Conservation (phyloP, 257 asterid species). For the Solanum paucissectum region DNA sequence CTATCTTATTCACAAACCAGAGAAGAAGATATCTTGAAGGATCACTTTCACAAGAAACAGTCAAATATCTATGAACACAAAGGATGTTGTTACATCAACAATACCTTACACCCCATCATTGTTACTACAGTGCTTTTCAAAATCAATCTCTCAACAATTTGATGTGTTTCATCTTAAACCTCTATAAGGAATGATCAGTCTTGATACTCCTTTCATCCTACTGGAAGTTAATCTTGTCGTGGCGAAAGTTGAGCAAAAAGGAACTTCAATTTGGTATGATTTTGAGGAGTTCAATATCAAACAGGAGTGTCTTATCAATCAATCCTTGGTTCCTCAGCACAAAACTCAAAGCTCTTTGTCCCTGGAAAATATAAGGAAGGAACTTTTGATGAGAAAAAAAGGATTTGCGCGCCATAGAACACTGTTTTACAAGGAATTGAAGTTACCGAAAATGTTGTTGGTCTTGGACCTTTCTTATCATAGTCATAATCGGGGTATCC, state of each 20-base stretch:
- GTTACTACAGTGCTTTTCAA: not conserved
- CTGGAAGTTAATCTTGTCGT: not conserved
- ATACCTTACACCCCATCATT: not conserved
- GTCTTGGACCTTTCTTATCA: conserved; percentile 94
- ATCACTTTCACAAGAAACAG: not conserved
- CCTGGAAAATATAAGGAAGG: conserved; percentile 35
- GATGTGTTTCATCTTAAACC: not conserved
- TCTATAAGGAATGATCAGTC: not conserved
- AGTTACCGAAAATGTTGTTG: conserved; percentile 92
- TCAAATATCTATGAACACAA: not conserved
- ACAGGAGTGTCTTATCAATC: conserved; percentile 89
- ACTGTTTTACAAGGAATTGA: not conserved
- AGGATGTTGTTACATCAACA: not conserved
- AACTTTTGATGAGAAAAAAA: not conserved
- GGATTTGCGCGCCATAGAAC: not conserved
- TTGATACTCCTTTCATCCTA: not conserved
- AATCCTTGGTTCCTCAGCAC: conserved; percentile 90
- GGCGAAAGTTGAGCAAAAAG: not conserved
- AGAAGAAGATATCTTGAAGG: not conserved
- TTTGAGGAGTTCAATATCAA: conserved; percentile 84
- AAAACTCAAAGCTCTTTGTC: conserved; percentile 93
- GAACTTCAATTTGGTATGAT: conserved; percentile 48
- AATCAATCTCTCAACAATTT: not conserved
- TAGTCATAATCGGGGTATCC: conserved; percentile 91
- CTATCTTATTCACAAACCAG: not conserved